Percentiles rank a stretch among this genome's conserved stretches.
These are phyloP conservation scores for Wickerhamomyces chaumierensis DNA, from an alignment of 805 yeast species.

Conservation along the genomic window DNA sequence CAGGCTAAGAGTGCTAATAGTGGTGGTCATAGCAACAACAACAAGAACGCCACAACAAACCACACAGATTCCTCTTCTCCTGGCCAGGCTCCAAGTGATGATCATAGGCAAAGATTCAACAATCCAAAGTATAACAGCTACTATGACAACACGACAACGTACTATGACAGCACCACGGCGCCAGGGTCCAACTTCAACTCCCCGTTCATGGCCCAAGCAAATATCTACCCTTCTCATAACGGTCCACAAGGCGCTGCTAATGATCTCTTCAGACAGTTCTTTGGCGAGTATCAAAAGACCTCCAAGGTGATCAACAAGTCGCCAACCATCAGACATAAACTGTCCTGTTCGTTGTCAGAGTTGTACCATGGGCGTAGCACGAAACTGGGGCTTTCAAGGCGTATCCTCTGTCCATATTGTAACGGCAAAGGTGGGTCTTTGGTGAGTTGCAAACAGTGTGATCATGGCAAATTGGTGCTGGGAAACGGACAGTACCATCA, in stretches of 20 bases:
- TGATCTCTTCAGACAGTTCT: slow-evolving; percentile 21
- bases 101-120: not conserved
- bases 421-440: slow-evolving; percentile 37
- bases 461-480: slow-evolving; percentile 32
- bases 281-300: slow-evolving; percentile 14
- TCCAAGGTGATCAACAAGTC: slow-evolving; percentile 22
- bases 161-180: not conserved
- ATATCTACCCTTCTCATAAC: slow-evolving; percentile 5
- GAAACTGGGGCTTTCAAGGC: slow-evolving; percentile 43
- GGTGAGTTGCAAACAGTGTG: slow-evolving; percentile 25
- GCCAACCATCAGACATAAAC: slow-evolving; percentile 43
- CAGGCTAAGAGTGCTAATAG: not conserved
- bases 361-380: slow-evolving; percentile 45
- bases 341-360: slow-evolving; percentile 42
- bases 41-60: too few species aligned
- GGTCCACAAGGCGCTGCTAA: too few species aligned
- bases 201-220: not conserved
- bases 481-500: slow-evolving; percentile 33
- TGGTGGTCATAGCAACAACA: too few species aligned
- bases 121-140: not conserved
- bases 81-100: not conserved
- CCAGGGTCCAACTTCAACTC: not conserved
- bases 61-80: not conserved
- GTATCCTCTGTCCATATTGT: slow-evolving; percentile 37
- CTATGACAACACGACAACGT: not conserved